Conservation (phyloP, 2,329 filamentous ascomycete species). For the Didymella exigua region DNA sequence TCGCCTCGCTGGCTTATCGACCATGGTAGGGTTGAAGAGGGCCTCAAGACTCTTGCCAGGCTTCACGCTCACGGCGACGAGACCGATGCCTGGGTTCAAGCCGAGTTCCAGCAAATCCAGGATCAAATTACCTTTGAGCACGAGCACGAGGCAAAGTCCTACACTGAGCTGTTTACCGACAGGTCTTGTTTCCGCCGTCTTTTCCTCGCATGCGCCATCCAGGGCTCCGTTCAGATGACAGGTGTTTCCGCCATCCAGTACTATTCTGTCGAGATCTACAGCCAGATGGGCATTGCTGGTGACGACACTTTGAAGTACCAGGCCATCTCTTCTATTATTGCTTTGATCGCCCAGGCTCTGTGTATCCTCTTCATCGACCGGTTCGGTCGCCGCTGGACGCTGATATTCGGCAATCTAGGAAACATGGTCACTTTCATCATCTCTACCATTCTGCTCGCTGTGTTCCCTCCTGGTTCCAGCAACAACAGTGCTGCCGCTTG, state of each 20-base stretch:
- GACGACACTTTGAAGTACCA: conserved; percentile 74
- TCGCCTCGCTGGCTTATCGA: conserved; percentile 73
- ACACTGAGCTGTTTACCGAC: conserved; percentile 70
- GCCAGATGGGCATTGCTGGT: conserved; percentile 69
- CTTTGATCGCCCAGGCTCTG: conserved; percentile 69
- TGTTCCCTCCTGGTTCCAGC: conserved; percentile 64
- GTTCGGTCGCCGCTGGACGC: conserved; percentile 71
- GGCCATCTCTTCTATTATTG: conserved; percentile 74
- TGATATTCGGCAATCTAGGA: conserved; percentile 73
- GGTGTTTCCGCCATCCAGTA: conserved; percentile 71
- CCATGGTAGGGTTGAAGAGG: conserved; percentile 68
- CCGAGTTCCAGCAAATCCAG: conserved; percentile 74
- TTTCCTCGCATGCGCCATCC: conserved; percentile 71
- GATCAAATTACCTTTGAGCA: conserved; percentile 69
- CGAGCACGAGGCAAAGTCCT: conserved; percentile 72
- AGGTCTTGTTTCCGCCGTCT: conserved; percentile 72
- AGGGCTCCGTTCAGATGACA: conserved; percentile 77
- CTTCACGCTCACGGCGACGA: conserved; percentile 73
- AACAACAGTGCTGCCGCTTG: conserved; percentile 64
- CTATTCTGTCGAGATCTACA: conserved; percentile 71
- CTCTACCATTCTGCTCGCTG: conserved; percentile 61
- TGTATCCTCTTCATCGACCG: conserved; percentile 73
- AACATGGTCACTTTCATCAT: conserved; percentile 77
- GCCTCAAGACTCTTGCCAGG: conserved; percentile 68
- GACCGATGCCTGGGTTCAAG: conserved; percentile 71